Evolutionary conservation across 768 basidiomycete genomes (phyloP), one percentile per base, ranked within the genome.

Genomic region (Suillus discolor): DNA sequence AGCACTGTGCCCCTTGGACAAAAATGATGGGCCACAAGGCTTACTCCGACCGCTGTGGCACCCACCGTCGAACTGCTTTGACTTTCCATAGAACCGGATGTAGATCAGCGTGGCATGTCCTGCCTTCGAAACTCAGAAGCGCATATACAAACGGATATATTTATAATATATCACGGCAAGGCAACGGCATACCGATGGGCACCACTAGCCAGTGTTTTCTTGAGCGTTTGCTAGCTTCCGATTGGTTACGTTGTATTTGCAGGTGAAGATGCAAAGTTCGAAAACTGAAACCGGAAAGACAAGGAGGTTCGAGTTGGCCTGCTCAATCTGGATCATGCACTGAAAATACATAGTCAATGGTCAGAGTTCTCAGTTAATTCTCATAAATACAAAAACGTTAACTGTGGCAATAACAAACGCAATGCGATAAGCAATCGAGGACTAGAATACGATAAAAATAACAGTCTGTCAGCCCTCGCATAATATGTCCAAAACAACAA

Each of bases 131-230:
- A 6, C 55, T 38, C 36, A 23, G 55, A 57, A 57, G 13, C n/a
- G 6, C 57, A 16, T 31, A n/a, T 57, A 57, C 57, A 57, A 38
- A 39, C 38, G 23, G 57, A 39, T 16, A 57, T 57, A 39, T 57
- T 38, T 38, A 39, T 25, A 39, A 16, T 7, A 38, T 23, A 2
- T 59, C 23, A 59, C 57, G 57, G 39, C 57, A 59, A 41, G 16
- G 16, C 25, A 59, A 59, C 57, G 23, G 25, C 57, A 59, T 41
- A 39, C 38, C 25, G 38, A 59, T 18, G 38, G 28, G 11, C 28
- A 39, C 16, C 38, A 15, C 57, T 6, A 6, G 31, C 31, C 36
- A 23, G 23, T 11, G 38, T 18, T 23, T 41, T 41, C 57, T 59
- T 23, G 57, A 38, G n/a, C 38, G 2, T 39, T 41, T 25, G 25